These are phyloP conservation scores for Ustilago loliicola DNA, from an alignment of 1,284 basidiomycete genomes.

Conservation along the genomic window DNA sequence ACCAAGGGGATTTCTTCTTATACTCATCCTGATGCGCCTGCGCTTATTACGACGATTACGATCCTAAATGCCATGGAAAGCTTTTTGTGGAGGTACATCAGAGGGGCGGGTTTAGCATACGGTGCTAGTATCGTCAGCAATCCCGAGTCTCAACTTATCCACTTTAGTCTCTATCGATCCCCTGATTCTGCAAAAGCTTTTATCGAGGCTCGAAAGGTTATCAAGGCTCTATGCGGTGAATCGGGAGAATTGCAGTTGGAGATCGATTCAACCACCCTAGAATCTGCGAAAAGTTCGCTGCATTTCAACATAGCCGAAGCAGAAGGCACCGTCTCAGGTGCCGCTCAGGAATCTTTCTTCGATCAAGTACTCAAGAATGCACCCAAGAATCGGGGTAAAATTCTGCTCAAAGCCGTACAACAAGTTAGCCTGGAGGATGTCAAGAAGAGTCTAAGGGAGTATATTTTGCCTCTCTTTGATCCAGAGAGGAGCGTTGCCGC, in stretches of 20 bases:
- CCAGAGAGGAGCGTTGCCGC: slow-evolving; percentile 82
- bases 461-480: slow-evolving; percentile 90
- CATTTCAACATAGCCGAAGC: slow-evolving; percentile 85
- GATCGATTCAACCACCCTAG: slow-evolving; percentile 85
- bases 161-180: slow-evolving; percentile 81
- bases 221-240: slow-evolving; percentile 64
- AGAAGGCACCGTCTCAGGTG: slow-evolving; percentile 85
- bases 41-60: slow-evolving; percentile 85
- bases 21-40: slow-evolving; percentile 84
- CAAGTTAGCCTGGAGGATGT: slow-evolving; percentile 83
- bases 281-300: slow-evolving; percentile 91
- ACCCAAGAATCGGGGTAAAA: slow-evolving; percentile 60
- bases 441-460: slow-evolving; percentile 77
- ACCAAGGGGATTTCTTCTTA: slow-evolving; percentile 75
- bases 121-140: slow-evolving; percentile 85
- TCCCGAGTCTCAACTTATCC: slow-evolving; percentile 84
- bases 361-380: slow-evolving; percentile 56
- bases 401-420: slow-evolving; percentile 70
- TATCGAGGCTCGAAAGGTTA: slow-evolving; percentile 77
- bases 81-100: slow-evolving; percentile 81
- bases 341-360: slow-evolving; percentile 75
- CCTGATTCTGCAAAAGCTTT: slow-evolving; percentile 89
- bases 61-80: slow-evolving; percentile 94
- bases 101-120: slow-evolving; percentile 77
- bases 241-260: slow-evolving; percentile 65